Percentiles rank a stretch among this genome's conserved stretches.
phyloP scores from a whole-genome alignment of 1,139 yeast species.

The Pichia sp. region DNA sequence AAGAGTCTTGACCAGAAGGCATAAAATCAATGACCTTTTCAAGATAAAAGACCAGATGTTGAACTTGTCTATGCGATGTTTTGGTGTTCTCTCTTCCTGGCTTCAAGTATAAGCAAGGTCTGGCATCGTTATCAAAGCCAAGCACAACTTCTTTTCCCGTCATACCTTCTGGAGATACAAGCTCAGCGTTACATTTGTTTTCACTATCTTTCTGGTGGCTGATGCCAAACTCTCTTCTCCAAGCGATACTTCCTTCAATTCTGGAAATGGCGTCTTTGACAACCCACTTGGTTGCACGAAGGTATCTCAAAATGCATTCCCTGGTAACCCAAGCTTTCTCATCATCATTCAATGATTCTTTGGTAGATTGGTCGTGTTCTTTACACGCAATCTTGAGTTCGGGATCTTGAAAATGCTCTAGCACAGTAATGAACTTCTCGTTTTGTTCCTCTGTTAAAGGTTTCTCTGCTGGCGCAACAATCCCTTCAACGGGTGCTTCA shows the following conservation, averaged over 20 bases:
- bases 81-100: slow-evolving; percentile 94
- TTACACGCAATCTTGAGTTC: slow-evolving; percentile 30
- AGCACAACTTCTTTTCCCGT: slow-evolving; percentile 86
- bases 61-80: slow-evolving; percentile 80
- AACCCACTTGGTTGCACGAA: slow-evolving; percentile 90
- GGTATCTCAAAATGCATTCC: slow-evolving; percentile 80
- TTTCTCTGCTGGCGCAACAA: slow-evolving; percentile 45
- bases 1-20: slow-evolving; percentile 94
- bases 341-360: slow-evolving; percentile 38
- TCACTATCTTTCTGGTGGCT: slow-evolving; percentile 26
- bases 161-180: slow-evolving; percentile 63
- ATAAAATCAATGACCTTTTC: slow-evolving; percentile 86
- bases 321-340: slow-evolving; percentile 89
- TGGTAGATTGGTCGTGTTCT: slow-evolving; percentile 30
- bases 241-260: slow-evolving; percentile 65
- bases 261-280: slow-evolving; percentile 63
- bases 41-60: slow-evolving; percentile 84
- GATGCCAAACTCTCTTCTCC: slow-evolving; percentile 93
- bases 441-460: slow-evolving; percentile 48
- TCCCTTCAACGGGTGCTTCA: slow-evolving; percentile 37
- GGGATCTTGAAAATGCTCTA: slow-evolving; percentile 45
- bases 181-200: slow-evolving; percentile 42
- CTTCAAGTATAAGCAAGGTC: slow-evolving; percentile 85
- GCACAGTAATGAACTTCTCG: slow-evolving; percentile 49
- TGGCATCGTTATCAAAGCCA: slow-evolving; percentile 80